phyloP scores from a whole-genome alignment of 345 rosid genomes.

The Citrus trifoliata region DNA sequence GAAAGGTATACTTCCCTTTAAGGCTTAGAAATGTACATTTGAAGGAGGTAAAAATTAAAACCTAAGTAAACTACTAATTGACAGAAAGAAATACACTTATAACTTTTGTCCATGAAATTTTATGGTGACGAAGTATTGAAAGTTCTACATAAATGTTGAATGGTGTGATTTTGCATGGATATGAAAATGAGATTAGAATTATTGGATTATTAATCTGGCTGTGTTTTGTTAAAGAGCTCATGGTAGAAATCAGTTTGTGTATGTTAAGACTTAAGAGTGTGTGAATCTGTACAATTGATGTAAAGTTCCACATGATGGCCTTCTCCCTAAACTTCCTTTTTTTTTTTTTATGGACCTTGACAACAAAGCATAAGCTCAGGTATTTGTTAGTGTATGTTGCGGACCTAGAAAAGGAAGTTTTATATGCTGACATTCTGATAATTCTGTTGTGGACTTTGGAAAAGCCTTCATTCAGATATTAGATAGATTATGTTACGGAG shows the following conservation, averaged over 20 bases:
- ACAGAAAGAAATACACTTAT: not conserved
- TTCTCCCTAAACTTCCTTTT: not conserved
- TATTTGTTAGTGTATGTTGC: not conserved
- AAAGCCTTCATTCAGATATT: too few relatives aligned
- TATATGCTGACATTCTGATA: not conserved
- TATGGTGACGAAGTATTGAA: not conserved
- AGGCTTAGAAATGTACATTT: not conserved
- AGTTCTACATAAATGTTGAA: not conserved
- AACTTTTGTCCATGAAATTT: not conserved
- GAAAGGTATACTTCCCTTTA: not conserved
- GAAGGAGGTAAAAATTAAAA: not conserved
- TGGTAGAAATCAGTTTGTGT: not conserved
- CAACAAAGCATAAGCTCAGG: not conserved
- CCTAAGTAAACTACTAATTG: not conserved
- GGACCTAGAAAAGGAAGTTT: not conserved
- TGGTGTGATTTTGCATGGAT: not conserved
- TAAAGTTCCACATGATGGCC: not conserved
- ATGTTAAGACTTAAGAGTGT: not conserved
- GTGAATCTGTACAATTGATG: not conserved
- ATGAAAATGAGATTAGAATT: not conserved
- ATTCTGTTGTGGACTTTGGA: too few relatives aligned
- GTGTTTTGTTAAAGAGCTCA: not conserved
- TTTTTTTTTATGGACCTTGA: not conserved
- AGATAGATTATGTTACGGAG: too few relatives aligned
- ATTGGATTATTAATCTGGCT: not conserved